Evolutionary conservation across 1,284 basidiomycete species (phyloP), one percentile per base, ranked within the genome.

Genomic region (Fomitopsis palustris): DNA sequence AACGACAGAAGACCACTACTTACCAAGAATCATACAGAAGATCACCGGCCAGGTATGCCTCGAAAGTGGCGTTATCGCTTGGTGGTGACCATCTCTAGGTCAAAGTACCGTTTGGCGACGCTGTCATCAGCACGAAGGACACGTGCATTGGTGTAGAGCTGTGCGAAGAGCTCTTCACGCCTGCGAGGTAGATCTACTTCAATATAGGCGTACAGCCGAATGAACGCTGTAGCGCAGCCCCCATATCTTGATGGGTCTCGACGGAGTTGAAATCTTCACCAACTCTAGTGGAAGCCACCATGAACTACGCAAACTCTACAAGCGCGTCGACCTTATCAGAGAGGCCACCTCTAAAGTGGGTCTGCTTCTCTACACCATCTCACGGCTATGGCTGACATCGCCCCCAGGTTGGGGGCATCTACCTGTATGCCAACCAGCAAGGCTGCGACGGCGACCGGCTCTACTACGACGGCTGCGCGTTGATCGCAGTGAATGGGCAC

Each of bases 261-360:
- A 98, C 70, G 96, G 97, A 6, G 96, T 98, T 2, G 96, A 99
- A 75, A 97, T 99, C 62, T 97, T 99, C 72, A 96, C 96, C 19
- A 99, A 99, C 77, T 96, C 95, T 0, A 96, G 93, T 61, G 96
- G 93, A 4, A 96, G 93, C 72, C 97, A 99, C 71, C 96, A 99
- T 70, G 97, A 99, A 71, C 85, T 99, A 29, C 87, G 97, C 33
- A 99, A 99, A 75, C 82, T 99, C 17, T 87, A 95, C 70, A 86
- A 86, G 5, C 87, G 96, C 12, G 86, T 99, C 2, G 95, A 99
- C 62, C 81, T 99, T 4, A 98, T 99, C 77, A 95, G 94, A 69
- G 96, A 98, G 72, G 96, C 97, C 1, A 99, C 96, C 0, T 80
- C 91, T 63, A 99, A 98, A 83, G 95, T 90, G 61, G 64, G 64